A percentile compares a stretch with the other conserved stretches of the same genome.
Conservation (phyloP, 2,329 filamentous ascomycete genomes). For the Harringtonia aguacate region DNA sequence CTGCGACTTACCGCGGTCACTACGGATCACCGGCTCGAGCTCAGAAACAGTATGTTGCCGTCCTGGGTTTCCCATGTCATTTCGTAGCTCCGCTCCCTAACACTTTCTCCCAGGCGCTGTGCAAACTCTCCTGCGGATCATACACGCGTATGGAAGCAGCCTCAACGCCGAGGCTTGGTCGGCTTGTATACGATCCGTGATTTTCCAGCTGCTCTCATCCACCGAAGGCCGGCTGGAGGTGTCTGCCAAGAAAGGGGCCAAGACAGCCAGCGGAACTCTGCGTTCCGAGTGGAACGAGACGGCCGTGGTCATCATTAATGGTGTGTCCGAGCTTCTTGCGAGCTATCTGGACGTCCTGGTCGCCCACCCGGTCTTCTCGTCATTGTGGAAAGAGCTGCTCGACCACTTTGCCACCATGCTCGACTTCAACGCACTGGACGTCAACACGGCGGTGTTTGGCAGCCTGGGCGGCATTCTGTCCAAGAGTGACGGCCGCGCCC, state of each 20-base stretch:
- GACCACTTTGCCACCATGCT: conserved; percentile 55
- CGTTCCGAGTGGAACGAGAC: conserved; percentile 61
- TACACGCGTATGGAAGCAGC: conserved; percentile 80
- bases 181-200: conserved; percentile 67
- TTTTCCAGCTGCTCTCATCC: conserved; percentile 66
- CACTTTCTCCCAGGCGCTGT: conserved; percentile 55
- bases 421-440: conserved; percentile 52
- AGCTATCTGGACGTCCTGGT: conserved; percentile 67
- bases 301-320: conserved; percentile 61
- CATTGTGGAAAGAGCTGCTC: conserved; percentile 67
- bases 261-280: conserved; percentile 27
- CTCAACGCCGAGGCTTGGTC: conserved; percentile 72
- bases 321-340: conserved; percentile 61
- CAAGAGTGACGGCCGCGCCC: conserved; percentile 31
- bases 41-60: conserved; percentile 68
- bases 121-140: conserved; percentile 81
- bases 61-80: no score
- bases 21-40: conserved; percentile 59
- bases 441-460: conserved; percentile 61
- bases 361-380: conserved; percentile 53
- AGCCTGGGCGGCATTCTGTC: conserved; percentile 54
- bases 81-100: no score
- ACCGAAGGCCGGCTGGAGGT: conserved; percentile 47
- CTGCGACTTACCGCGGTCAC: conserved; percentile 62
- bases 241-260: conserved; percentile 18